These are phyloP conservation scores for Dentipellis fragilis DNA, from an alignment of 768 basidiomycete species.

Conservation along the genomic window DNA sequence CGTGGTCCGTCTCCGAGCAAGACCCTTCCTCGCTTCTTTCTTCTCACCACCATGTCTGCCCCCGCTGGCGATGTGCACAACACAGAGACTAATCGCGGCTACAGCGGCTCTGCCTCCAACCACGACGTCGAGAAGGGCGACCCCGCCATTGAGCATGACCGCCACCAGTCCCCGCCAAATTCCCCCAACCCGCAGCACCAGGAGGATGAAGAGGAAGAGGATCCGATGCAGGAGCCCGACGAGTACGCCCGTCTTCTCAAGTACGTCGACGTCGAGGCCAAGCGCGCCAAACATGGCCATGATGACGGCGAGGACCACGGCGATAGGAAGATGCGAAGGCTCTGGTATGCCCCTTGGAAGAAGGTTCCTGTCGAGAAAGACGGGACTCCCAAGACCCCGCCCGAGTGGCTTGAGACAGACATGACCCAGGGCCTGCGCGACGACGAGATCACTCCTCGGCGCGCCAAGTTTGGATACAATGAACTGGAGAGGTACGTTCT, in stretches of 20 bases:
- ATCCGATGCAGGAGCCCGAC: constrained; percentile 6
- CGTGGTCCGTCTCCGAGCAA: too few relatives aligned
- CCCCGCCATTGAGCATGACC: constrained; percentile 5
- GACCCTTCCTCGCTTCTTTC: background rate
- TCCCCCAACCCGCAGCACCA: too few relatives aligned
- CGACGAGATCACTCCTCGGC: constrained; percentile 23
- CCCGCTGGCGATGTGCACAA: background rate
- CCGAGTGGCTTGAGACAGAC: constrained; percentile 32
- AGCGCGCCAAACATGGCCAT: constrained; percentile 5
- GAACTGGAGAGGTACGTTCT: constrained; percentile 31
- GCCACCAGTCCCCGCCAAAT: background rate
- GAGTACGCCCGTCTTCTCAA: constrained; percentile 14
- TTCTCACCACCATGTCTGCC: background rate
- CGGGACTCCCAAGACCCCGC: constrained; percentile 24
- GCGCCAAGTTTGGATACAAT: constrained; percentile 29
- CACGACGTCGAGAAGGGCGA: constrained; percentile 1
- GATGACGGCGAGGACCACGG: constrained; percentile 1
- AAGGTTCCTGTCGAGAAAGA: constrained; percentile 20
- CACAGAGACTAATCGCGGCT: background rate
- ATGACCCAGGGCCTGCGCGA: constrained; percentile 25
- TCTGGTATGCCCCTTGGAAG: constrained; percentile 40
- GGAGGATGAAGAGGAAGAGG: background rate
- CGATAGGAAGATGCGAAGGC: constrained; percentile 18
- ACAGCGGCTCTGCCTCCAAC: background rate
- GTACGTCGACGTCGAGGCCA: constrained; percentile 12